A percentile compares a stretch with the other conserved stretches of the same genome.
These are phyloP conservation scores for Silene uniflora DNA, from an alignment of 148 eudicot species.

Conservation along the genomic window DNA sequence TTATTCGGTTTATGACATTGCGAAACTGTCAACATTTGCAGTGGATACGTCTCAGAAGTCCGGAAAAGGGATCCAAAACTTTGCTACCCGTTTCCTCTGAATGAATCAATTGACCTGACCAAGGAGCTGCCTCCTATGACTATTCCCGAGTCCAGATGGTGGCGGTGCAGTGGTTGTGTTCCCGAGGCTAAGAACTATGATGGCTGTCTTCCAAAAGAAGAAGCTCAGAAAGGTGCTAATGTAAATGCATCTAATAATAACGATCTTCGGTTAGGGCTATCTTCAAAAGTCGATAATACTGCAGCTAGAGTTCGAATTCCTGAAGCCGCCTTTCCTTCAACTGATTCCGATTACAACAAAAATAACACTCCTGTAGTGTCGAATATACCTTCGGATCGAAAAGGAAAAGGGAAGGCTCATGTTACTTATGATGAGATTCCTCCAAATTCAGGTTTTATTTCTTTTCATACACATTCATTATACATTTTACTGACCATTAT, in stretches of 20 bases:
- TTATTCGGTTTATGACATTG: background rate
- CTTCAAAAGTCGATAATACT: slow-evolving; percentile 11
- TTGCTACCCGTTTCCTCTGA: slow-evolving; percentile 49
- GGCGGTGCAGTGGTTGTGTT: slow-evolving; percentile 43
- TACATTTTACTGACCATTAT: too few relatives aligned
- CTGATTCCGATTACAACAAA: slow-evolving; percentile 21
- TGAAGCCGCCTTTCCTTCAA: slow-evolving; percentile 27
- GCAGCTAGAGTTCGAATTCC: slow-evolving; percentile 11
- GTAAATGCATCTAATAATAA: background rate
- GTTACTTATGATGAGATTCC: slow-evolving; percentile 14
- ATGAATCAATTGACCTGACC: slow-evolving; percentile 21
- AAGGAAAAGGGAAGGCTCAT: slow-evolving; percentile 34
- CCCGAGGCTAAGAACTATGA: slow-evolving; percentile 4
- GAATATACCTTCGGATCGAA: slow-evolving; percentile 10
- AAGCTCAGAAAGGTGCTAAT: slow-evolving; percentile 8
- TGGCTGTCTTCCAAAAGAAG: background rate
- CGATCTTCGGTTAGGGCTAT: slow-evolving; percentile 5
- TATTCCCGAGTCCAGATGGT: slow-evolving; percentile 50
- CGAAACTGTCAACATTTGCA: slow-evolving; percentile 26
- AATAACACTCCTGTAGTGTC: background rate
- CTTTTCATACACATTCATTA: background rate
- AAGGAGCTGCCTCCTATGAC: slow-evolving; percentile 47
- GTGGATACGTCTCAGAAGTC: slow-evolving; percentile 62
- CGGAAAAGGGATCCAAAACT: slow-evolving; percentile 42
- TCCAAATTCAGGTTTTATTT: slow-evolving; percentile 20